Base-by-base conservation (phyloP, 129 eudicot genomes). In the Oenanthe sinensis region DNA sequence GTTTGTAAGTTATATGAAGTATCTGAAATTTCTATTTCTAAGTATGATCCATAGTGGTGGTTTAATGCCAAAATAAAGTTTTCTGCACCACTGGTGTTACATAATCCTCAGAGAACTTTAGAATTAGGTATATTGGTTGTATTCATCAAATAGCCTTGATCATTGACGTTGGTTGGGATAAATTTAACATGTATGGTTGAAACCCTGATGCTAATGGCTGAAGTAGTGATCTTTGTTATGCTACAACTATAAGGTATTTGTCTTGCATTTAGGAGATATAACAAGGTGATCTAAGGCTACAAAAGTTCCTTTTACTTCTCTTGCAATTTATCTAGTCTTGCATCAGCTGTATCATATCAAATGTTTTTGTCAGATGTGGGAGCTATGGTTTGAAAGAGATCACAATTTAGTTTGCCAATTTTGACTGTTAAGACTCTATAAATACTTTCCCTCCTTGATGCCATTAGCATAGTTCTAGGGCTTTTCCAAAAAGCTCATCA, bases 1-100 rank as follows among this genome's bases (percentile, higher is more conserved):
- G 98, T 94, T 77, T 81, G 86, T 78, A 55, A 62, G 50, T 54
- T 87, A 30, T 81, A 52, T 73, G 58, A 43, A 79, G 47, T 81
- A 83, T 78, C 37, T 62, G 37, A 77, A 8, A 26, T 4, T 42
- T n/a, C 77, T 74, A 52, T 46, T 33, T 22, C 43, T 46, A 44
- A 22, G 74, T 28, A 37, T 54, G 80, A 75, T 75, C 11, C 40
- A 2, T 43, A 28, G 24, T 70, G 76, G 52, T 42, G 52, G 28
- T 72, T n/a, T 28, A 72, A 72, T 22, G 76, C 26, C 26, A 70
- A 37, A 37, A 39, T 70, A 47, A 39, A 70, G 4, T 70, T 70
- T 16, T 48, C n/a, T 70, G 42, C 46, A 42, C 8, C 19, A 13
- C 8, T 65, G 20, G 40, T 65, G 71, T 65, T 65, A 14, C 71